phyloP scores from a whole-genome alignment of 805 yeast genomes.

The Saitoella complicata region DNA sequence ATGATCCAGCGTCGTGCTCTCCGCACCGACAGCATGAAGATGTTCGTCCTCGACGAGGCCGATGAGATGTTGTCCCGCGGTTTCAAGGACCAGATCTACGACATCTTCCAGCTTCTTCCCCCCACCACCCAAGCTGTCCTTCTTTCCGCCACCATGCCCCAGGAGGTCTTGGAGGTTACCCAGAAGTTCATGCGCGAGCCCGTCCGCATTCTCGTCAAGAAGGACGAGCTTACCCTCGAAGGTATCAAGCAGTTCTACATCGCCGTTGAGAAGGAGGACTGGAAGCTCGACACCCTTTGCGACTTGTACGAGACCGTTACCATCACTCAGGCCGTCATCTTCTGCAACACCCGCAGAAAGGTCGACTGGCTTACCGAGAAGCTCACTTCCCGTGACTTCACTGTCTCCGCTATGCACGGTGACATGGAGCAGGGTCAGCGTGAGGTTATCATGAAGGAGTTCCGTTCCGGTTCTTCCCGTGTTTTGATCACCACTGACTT shows the following conservation, averaged over 20 bases:
- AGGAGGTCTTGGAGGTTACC: slow-evolving; percentile 82
- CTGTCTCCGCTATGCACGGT: slow-evolving; percentile 92
- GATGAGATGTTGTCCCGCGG: slow-evolving; percentile 89
- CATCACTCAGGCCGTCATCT: slow-evolving; percentile 93
- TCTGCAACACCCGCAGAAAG: slow-evolving; percentile 92
- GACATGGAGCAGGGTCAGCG: slow-evolving; percentile 93
- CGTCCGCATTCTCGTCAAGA: slow-evolving; percentile 80
- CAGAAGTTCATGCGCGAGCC: slow-evolving; percentile 86
- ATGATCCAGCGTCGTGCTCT: slow-evolving; percentile 73
- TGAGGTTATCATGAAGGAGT: slow-evolving; percentile 88
- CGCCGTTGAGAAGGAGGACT: slow-evolving; percentile 80
- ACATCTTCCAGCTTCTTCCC: slow-evolving; percentile 73
- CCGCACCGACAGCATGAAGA: slow-evolving; percentile 58
- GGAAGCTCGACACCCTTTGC: slow-evolving; percentile 86
- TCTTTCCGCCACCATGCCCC: slow-evolving; percentile 86
- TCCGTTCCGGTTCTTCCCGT: slow-evolving; percentile 84
- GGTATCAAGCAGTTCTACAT: slow-evolving; percentile 88
- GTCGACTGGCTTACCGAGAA: slow-evolving; percentile 80
- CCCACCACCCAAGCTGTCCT: slow-evolving; percentile 80
- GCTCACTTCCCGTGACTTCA: slow-evolving; percentile 65
- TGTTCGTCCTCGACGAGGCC: slow-evolving; percentile 90
- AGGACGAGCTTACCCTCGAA: slow-evolving; percentile 84
- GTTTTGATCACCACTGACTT: slow-evolving; percentile 92
- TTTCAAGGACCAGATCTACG: slow-evolving; percentile 89
- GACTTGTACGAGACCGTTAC: slow-evolving; percentile 90